Evolutionary conservation across 78 protist genomes (phyloP).

Genomic region (Dictyostelium capitatum): DNA sequence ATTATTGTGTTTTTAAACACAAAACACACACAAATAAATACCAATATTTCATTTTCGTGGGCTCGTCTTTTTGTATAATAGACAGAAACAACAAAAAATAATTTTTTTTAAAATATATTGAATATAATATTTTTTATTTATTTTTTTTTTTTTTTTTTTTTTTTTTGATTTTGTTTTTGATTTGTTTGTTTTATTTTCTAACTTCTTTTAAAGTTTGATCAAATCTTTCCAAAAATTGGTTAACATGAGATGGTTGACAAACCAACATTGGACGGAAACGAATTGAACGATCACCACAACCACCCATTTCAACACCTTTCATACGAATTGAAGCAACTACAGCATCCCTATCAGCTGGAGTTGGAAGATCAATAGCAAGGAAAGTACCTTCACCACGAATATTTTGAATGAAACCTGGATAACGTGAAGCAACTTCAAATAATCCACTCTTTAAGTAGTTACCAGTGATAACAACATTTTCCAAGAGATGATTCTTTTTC

Average conservation of each 20-base stretch:
- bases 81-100: too few species aligned
- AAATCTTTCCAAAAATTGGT: conserved; percentile 81
- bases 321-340: conserved; percentile 37
- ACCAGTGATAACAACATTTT: conserved; percentile 85
- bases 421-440: conserved; percentile 12
- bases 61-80: too few species aligned
- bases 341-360: conserved; percentile 72
- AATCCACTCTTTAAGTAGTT: conserved; percentile 75
- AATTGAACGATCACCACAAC: conserved; percentile 84
- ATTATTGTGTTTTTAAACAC: too few species aligned
- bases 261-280: conserved; percentile 87
- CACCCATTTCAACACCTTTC: conserved; percentile 86
- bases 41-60: too few species aligned
- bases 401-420: conserved; percentile 61
- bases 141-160: too few species aligned
- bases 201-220: conserved; percentile 32
- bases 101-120: too few species aligned
- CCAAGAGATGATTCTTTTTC: conserved; percentile 76
- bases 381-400: conserved; percentile 90
- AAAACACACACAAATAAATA: too few species aligned
- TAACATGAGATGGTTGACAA: conserved; percentile 80
- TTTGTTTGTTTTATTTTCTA: neutral
- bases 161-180: neutral
- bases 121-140: neutral
- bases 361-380: conserved; percentile 84